Evolutionary conservation across 1,284 basidiomycete genomes (phyloP).

Genomic region (Inonotus obliquus): DNA sequence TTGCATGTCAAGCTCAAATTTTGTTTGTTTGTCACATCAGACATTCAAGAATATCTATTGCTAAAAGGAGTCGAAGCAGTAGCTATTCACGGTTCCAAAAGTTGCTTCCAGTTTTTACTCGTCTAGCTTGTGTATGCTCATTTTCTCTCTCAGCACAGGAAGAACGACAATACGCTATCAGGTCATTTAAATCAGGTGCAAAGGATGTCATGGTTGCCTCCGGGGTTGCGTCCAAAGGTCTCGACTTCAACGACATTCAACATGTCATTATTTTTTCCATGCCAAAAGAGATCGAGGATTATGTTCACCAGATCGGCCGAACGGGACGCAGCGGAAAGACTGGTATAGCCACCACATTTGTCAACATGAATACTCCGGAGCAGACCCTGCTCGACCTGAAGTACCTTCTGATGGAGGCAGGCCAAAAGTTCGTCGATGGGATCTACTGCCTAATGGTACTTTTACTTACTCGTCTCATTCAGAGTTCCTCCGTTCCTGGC

Average conservation of each 20-base stretch:
- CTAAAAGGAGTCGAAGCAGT: constrained; percentile 98
- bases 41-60: constrained; percentile 96
- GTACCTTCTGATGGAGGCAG: constrained; percentile 95
- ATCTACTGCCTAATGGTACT: constrained; percentile 10
- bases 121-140: not conserved
- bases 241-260: constrained; percentile 98
- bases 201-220: constrained; percentile 99
- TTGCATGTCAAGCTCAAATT: no score
- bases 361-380: constrained; percentile 95
- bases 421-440: constrained; percentile 72
- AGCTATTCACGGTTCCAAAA: constrained; percentile 96
- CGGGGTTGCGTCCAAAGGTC: constrained; percentile 94
- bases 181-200: constrained; percentile 92
- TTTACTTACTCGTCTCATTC: constrained; percentile 10
- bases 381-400: constrained; percentile 96
- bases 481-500: constrained; percentile 95
- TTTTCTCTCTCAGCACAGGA: constrained; percentile 71
- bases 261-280: constrained; percentile 98
- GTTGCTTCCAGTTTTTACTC: constrained; percentile 39
- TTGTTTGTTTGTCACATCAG: constrained; percentile 36
- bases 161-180: constrained; percentile 98
- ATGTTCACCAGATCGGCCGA: constrained; percentile 97
- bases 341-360: constrained; percentile 99
- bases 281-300: constrained; percentile 99
- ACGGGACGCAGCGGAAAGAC: constrained; percentile 98